Percentiles rank a stretch among this genome's conserved stretches.
Conservation (phyloP, 2,329 filamentous ascomycete species). For the Leptoxyphium fumago region DNA sequence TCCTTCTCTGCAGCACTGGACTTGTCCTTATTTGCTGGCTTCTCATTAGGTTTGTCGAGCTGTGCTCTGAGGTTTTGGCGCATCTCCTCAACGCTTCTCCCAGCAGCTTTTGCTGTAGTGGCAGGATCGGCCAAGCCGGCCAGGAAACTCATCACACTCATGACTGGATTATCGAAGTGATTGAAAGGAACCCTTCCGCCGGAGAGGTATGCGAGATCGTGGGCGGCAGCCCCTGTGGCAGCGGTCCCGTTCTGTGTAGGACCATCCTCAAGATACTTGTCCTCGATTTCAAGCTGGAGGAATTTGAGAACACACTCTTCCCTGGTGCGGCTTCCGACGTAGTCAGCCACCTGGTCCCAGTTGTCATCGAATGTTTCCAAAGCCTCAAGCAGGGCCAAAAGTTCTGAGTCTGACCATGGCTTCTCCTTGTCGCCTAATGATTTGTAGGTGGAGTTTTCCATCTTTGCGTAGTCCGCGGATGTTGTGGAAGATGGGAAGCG, state of each 20-base stretch:
- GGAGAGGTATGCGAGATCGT: slow-evolving; percentile 46
- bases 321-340: slow-evolving; percentile 78
- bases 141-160: slow-evolving; percentile 90
- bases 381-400: slow-evolving; percentile 76
- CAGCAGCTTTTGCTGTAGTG: slow-evolving; percentile 79
- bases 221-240: slow-evolving; percentile 6
- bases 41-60: slow-evolving; percentile 43
- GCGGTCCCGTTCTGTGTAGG: slow-evolving; percentile 42
- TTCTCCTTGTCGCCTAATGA: slow-evolving; percentile 68
- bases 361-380: slow-evolving; percentile 90
- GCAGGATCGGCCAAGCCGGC: slow-evolving; percentile 81
- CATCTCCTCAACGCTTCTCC: slow-evolving; percentile 74
- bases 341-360: slow-evolving; percentile 83
- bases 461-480: slow-evolving; percentile 68
- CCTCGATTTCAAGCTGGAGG: slow-evolving; percentile 89
- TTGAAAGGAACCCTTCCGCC: slow-evolving; percentile 77
- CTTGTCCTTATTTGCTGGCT: slow-evolving; percentile 27
- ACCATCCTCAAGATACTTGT: slow-evolving; percentile 69
- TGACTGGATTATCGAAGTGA: slow-evolving; percentile 86
- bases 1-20: slow-evolving; percentile 36
- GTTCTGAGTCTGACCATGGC: slow-evolving; percentile 82
- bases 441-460: slow-evolving; percentile 76
- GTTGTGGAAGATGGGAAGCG: slow-evolving; percentile 68
- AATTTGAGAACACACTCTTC: slow-evolving; percentile 98
- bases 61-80: slow-evolving; percentile 65